Base-by-base conservation (phyloP, 441 rosid species). In the Kokia cookei region DNA sequence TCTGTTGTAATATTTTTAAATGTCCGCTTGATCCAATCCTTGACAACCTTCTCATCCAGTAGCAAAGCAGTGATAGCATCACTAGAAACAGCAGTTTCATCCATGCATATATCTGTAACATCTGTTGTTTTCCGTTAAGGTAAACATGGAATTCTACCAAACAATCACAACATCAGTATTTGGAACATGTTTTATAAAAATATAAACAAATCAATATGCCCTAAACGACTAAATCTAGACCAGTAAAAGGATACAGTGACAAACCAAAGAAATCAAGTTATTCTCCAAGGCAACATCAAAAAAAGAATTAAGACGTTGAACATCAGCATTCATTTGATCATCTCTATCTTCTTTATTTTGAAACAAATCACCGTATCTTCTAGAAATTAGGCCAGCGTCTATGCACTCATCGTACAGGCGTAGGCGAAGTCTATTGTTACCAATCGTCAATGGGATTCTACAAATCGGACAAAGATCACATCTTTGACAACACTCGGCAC, bases 41-140 rank as follows among this genome's bases (percentile, higher is more conserved):
- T 95, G 77, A 95, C 90, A 74, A 91, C 99, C 77, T 89, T 98
- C 87, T 95, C 99, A 85, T 95, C 99, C 84, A 95, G 78, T 93
- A 93, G 85, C 94, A 90, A 91, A 47, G 98, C 93, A 79, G 88
- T 82, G 76, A 90, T 88, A 54, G 93, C 97, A 79, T 95, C 96
- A 66, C 97, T 93, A 53, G 99, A 95, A 70, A 95, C 94, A 17
- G 99, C 98, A 78, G 84, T 84, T 87, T 95, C 99, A 75, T 95
- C 98, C 98, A 95, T 91, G 76, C 98, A 93, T 68, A 93, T 94
- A 82, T 91, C 93, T 64, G 92, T 90, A 61, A 95, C 85, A 86
- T 95, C 99, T 95, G 83, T 87, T 55, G 5, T 48, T 61, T 77
- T 79, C 78, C 76, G 90, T 83, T 79, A 89, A 89, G 85, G 90